Base-by-base conservation (phyloP, 805 yeast genomes). In the Candida gorgasii region DNA sequence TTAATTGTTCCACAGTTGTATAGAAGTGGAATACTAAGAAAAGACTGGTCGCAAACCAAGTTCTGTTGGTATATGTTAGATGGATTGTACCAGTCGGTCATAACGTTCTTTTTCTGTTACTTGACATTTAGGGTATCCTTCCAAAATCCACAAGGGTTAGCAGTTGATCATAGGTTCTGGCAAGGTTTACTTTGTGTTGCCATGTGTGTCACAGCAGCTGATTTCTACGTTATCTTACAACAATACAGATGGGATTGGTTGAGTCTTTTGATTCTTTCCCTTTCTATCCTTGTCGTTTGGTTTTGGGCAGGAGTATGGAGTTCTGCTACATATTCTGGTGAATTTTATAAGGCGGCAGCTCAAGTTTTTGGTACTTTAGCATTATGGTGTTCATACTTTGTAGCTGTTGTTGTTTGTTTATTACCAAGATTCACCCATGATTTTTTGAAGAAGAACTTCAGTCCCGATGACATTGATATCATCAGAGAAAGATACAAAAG, bases 271-370 rank as follows among this genome's bases (percentile, higher is more conserved):
- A 73, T 84, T 46, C 65, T 69, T 43, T 63, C 73, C 1, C 55
- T 87, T 35, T 81, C 89, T 11, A 71, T 73, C 40, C 57, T 82
- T 47, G 50, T 85, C 32, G 70, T 85, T 13, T 84, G 75, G 52
- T 76, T 80, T 57, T 86, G 95, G 95, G 78, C 87, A 3, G 90
- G 92, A n/a, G 77, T 81, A 16, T 86, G 90, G 84, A 76, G 89
- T 22, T 62, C 79, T 3, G 60, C 75, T 19, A 47, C 63, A 2
- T 61, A 67, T 43, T 73, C 86, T 7, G 72, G 69, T 8, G 86
- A 80, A 53, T 82, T 82, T 52, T 86, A 79, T 61, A 71, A 75
- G 45, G 78, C 84, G 17, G 93, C 86, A 2, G 59, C 79, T 2
- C 79, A 81, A 52, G 72, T 75, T 24, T 80, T 80, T 50, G 88